Conservation (phyloP, 164 flowering plant genomes). For the Dillenia turbinata region DNA sequence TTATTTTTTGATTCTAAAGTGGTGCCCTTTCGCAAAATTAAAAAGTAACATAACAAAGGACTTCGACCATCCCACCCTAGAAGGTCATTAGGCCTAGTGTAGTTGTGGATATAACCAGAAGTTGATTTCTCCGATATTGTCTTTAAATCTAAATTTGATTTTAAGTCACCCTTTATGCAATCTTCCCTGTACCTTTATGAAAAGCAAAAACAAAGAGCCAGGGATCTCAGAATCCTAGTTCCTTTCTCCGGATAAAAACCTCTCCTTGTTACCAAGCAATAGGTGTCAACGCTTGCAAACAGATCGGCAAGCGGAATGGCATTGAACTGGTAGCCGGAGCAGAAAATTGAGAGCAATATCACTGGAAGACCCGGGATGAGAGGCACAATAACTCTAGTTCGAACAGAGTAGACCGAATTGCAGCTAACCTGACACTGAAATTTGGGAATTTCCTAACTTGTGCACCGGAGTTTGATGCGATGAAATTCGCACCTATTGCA, state of each 20-base stretch:
- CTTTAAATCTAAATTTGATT: no score
- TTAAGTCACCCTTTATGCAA: neutral
- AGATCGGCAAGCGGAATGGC: constrained; percentile 46
- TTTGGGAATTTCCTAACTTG: constrained; percentile 81
- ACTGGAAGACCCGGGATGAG: constrained; percentile 87
- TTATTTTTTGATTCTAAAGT: no score
- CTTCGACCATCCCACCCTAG: no score
- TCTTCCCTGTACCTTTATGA: constrained; percentile 46
- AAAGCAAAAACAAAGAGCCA: constrained; percentile 55
- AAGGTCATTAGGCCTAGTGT: no score
- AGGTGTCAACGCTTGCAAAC: constrained; percentile 77
- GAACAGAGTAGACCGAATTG: constrained; percentile 27
- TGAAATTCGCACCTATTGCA: constrained; percentile 82
- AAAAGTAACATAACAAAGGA: no score
- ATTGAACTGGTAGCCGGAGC: constrained; percentile 65
- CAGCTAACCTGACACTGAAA: constrained; percentile 61
- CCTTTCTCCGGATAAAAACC: constrained; percentile 60
- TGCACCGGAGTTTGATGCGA: constrained; percentile 70
- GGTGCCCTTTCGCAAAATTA: no score
- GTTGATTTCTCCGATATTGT: no score
- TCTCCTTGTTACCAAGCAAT: constrained; percentile 56
- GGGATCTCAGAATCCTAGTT: constrained; percentile 56
- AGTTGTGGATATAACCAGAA: no score
- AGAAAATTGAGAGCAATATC: constrained; percentile 81
- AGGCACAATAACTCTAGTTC: constrained; percentile 46